Conservation (phyloP, 2,329 filamentous ascomycete species). For the Fusarium staphyleae region DNA sequence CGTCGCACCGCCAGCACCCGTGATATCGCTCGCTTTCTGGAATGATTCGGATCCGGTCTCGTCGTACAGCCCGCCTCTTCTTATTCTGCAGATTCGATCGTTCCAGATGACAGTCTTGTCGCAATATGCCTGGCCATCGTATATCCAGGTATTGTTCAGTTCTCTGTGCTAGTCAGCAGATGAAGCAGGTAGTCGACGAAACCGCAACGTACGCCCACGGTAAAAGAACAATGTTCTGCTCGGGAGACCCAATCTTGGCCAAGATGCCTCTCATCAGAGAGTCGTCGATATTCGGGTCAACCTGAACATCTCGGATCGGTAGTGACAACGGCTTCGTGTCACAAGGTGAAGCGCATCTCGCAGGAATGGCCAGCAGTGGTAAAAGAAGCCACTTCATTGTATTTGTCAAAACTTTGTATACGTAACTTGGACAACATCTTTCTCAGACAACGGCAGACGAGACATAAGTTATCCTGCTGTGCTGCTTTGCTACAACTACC, state of each 20-base stretch:
- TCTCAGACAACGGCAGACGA: no score
- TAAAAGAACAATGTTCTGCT: constrained; percentile 41
- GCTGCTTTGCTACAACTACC: not conserved
- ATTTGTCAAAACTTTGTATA: no score
- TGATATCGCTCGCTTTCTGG: constrained; percentile 15
- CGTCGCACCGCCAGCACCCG: constrained; percentile 29
- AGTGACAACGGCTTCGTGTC: constrained; percentile 20
- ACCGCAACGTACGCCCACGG: constrained; percentile 43
- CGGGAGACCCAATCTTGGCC: constrained; percentile 37
- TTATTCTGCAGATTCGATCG: constrained; percentile 40
- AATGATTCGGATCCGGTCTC: constrained; percentile 28
- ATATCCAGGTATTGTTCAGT: constrained; percentile 47
- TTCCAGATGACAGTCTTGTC: constrained; percentile 40
- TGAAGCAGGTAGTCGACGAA: fast-evolving
- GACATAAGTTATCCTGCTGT: no score
- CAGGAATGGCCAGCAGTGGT: not conserved
- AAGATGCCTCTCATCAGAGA: constrained; percentile 43
- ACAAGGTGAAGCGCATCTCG: constrained; percentile 16
- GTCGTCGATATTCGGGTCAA: constrained; percentile 30
- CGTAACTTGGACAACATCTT: no score
- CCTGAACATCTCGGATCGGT: constrained; percentile 33
- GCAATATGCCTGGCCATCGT: constrained; percentile 42
- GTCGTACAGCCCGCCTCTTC: constrained; percentile 30
- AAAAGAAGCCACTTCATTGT: constrained; percentile 10
- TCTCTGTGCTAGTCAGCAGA: constrained; percentile 36